Percentiles rank a stretch among this genome's conserved stretches.
These are phyloP conservation scores for Thelonectria blattea DNA, from an alignment of 2,329 filamentous ascomycete genomes.

Conservation along the genomic window DNA sequence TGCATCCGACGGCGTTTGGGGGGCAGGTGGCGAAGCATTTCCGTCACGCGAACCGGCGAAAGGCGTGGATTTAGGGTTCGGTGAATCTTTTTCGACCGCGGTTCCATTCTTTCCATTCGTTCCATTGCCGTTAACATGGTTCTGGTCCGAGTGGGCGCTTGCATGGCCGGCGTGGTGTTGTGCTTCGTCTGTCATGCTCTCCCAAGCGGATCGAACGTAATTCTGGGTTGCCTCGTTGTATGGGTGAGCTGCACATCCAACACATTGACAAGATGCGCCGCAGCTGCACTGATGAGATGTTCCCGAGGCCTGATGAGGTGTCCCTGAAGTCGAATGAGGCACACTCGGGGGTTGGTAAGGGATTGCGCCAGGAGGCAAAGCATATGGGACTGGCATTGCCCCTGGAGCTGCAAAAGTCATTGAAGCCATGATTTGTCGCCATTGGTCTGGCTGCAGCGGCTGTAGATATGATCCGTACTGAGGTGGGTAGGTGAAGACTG, in stretches of 20 bases:
- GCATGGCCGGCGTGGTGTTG: slow-evolving; percentile 24
- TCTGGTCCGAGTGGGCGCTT: slow-evolving; percentile 32
- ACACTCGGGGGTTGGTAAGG: slow-evolving; percentile 30
- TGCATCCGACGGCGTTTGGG: slow-evolving; percentile 55
- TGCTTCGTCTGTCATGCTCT: slow-evolving; percentile 47
- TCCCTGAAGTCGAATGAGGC: slow-evolving; percentile 37
- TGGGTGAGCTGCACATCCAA: slow-evolving; percentile 71
- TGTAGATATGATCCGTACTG: slow-evolving; percentile 62
- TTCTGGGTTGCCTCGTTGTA: slow-evolving; percentile 68
- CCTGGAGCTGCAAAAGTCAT: slow-evolving; percentile 47
- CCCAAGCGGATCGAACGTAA: slow-evolving; percentile 57
- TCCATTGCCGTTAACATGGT: slow-evolving; percentile 36
- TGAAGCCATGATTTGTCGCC: slow-evolving; percentile 54
- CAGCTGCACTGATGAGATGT: slow-evolving; percentile 61
- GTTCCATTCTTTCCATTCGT: slow-evolving; percentile 28
- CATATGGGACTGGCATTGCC: slow-evolving; percentile 37
- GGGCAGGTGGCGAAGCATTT: slow-evolving; percentile 46
- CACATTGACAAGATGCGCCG: slow-evolving; percentile 69
- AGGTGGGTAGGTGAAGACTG: slow-evolving; percentile 59
- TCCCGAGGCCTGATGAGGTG: slow-evolving; percentile 35
- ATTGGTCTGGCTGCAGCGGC: slow-evolving; percentile 60
- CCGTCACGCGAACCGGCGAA: slow-evolving; percentile 33
- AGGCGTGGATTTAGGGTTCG: slow-evolving; percentile 27
- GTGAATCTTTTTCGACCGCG: slow-evolving; percentile 25
- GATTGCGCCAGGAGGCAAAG: slow-evolving; percentile 28